Evolutionary conservation across 23 red algal species (phyloP), one percentile per base, ranked within the genome.

Genomic region (Gracilaria domingensis): DNA sequence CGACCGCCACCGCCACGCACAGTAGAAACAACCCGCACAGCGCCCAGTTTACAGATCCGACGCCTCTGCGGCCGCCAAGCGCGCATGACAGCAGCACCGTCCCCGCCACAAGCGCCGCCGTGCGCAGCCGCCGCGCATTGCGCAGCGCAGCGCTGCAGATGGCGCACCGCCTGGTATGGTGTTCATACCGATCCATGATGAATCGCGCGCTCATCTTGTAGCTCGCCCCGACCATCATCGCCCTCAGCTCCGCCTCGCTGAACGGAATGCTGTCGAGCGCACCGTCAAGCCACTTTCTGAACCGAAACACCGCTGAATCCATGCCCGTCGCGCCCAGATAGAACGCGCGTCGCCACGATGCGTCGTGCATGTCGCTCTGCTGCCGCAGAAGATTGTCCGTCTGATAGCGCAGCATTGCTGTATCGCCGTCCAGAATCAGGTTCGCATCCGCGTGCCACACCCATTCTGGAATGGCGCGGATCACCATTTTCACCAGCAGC

Each of bases 341-440:
- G 64, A 80, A 91, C 38, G 23, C n/a, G 8, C 73, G n/a, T 53
- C 42, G 67, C 87, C 87, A 91, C 13, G 30, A 45, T 32, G 32
- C 59, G 8, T 71, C 60, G 20, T 17, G 45, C 58, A 13, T 38
- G 38, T 72, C 75, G 16, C 18, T 44, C n/a, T 67, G 72, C 18
- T 28, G 12, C 6, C 6, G 16, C 39, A 61, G 35, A 54, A 81
- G 23, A 23, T 80, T 32, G 38, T 55, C 42, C 55, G 54, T 61
- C 58, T 82, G 87, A 16, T 59, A 45, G 9, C 64, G 87, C 23
- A 91, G 48, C 61, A 91, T 28, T 14, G 64, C 56, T 7, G 75
- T 61, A 51, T 91, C 87, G 14, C 75, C 74, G 26, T 91, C 87
- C 30, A 91, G 62, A 24, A 91, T 56, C 16, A 91, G 17, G 58